Percentiles rank a stretch among this genome's conserved stretches.
Conservation (phyloP, 2,329 filamentous ascomycete species). For the Colletotrichum chrysophilum region DNA sequence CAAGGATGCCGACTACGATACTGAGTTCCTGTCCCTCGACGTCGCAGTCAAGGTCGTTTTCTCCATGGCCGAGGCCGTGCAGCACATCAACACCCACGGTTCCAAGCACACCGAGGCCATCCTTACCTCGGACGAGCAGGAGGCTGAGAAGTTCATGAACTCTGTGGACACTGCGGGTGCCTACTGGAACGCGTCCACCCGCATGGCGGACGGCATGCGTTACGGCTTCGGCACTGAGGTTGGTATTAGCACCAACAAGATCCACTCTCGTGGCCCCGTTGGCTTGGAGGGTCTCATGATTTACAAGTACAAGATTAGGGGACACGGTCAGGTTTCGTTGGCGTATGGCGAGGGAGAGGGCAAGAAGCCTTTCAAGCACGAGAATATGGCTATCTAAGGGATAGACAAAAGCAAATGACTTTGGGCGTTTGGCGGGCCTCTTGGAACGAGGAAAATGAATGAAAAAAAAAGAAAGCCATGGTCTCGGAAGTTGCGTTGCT, state of each 20-base stretch:
- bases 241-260: slow-evolving; percentile 98
- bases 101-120: slow-evolving; percentile 96
- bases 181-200: slow-evolving; percentile 96
- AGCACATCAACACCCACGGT: slow-evolving; percentile 90
- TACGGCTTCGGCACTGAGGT: slow-evolving; percentile 99
- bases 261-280: slow-evolving; percentile 91
- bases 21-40: slow-evolving; percentile 86
- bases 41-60: slow-evolving; percentile 84
- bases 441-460: not conserved
- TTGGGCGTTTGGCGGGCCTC: slow-evolving; percentile 8
- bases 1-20: slow-evolving; percentile 75
- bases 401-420: not conserved
- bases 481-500: not conserved
- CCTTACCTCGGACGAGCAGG: slow-evolving; percentile 70
- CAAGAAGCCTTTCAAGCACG: slow-evolving; percentile 64
- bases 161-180: slow-evolving; percentile 88
- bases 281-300: slow-evolving; percentile 94
- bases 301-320: slow-evolving; percentile 93
- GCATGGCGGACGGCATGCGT: slow-evolving; percentile 95
- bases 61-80: slow-evolving; percentile 72
- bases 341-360: slow-evolving; percentile 73
- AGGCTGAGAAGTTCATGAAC: slow-evolving; percentile 83
- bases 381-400: slow-evolving; percentile 50
- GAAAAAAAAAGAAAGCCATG: not conserved
- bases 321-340: slow-evolving; percentile 80